Base-by-base conservation (phyloP, 805 yeast species). In the Kluyveromyces lactis region DNA sequence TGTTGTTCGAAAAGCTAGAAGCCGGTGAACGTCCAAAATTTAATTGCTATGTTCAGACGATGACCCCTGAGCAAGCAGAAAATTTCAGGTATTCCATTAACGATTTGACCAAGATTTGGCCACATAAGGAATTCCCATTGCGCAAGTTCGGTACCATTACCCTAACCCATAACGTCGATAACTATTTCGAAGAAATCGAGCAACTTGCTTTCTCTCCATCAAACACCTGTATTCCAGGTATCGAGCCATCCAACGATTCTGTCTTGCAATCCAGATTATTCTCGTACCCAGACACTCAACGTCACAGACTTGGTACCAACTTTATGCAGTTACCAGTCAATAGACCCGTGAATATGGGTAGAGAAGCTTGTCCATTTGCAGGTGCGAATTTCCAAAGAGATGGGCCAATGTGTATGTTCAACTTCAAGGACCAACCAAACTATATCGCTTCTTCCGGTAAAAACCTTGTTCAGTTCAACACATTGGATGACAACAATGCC, bases 101-200 rank as follows among this genome's bases (percentile, higher is more conserved):
- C 58, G 95, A 86, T 64, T 72, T 86, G 61, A 86, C 95, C 49
- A 86, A 86, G 68, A 79, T 82, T 41, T 85, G 95, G 95, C 86
- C 95, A 21, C 90, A 86, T 60, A 68, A 67, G 52, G 79, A 85
- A 40, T 86, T 74, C 71, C 95, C 95, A 58, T 63, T 86, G 67
- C 75, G 94, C 63, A 78, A 76, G 62, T 80, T 86, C 60, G 95
- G 81, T 47, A 67, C 68, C 53, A 59, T 77, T 43, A 68, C 68
- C 9, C 63, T 77, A 47, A 69, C 77, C 61, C 66, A 68, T 54
- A 75, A 76, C 60, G 77, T 77, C 31, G 61, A 64, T 40, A 77
- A 77, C 62, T 77, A 71, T 58, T 71, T 69, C 52, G 55, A 48
- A 18, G 63, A 58, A 39, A 67, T 67, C 53, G 79, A 70, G 53